phyloP scores from a whole-genome alignment of 768 basidiomycete species.

The Pleurotus pulmonarius region DNA sequence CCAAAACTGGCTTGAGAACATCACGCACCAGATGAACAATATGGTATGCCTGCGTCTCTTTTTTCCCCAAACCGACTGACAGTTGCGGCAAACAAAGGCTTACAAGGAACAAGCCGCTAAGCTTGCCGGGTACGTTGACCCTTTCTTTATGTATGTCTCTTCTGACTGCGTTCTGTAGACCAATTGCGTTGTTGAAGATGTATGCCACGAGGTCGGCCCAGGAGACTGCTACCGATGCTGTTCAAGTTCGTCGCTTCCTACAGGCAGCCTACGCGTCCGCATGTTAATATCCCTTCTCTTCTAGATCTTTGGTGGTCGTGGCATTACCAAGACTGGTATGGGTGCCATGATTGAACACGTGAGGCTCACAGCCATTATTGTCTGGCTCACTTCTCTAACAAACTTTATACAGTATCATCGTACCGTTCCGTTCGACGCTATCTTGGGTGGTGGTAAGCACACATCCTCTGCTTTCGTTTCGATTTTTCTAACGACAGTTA shows the following conservation, averaged over 20 bases:
- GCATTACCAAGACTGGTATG: constrained; percentile 75
- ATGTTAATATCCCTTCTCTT: constrained; percentile 5
- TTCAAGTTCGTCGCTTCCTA: constrained; percentile 42
- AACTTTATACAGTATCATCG: constrained; percentile 48
- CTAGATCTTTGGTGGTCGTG: constrained; percentile 82
- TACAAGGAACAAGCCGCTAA: constrained; percentile 75
- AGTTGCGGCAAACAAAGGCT: constrained; percentile 26
- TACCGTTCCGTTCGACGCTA: constrained; percentile 62
- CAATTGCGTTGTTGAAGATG: constrained; percentile 72
- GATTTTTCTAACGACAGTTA: constrained; percentile 18
- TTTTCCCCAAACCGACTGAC: background rate
- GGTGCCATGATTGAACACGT: constrained; percentile 70
- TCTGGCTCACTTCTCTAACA: constrained; percentile 5
- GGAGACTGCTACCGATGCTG: constrained; percentile 66
- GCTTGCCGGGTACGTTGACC: constrained; percentile 59
- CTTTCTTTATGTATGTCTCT: background rate
- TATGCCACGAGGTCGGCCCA: constrained; percentile 58
- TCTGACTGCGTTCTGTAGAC: constrained; percentile 29
- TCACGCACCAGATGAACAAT: constrained; percentile 84
- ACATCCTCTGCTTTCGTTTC: background rate
- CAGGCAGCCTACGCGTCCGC: background rate
- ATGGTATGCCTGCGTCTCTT: constrained; percentile 45
- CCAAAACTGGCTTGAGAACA: constrained; percentile 79
- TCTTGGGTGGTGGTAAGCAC: constrained; percentile 64
- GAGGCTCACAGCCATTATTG: constrained; percentile 19